These are phyloP conservation scores for Trametes villosa DNA, from an alignment of 768 basidiomycete species.

Conservation along the genomic window DNA sequence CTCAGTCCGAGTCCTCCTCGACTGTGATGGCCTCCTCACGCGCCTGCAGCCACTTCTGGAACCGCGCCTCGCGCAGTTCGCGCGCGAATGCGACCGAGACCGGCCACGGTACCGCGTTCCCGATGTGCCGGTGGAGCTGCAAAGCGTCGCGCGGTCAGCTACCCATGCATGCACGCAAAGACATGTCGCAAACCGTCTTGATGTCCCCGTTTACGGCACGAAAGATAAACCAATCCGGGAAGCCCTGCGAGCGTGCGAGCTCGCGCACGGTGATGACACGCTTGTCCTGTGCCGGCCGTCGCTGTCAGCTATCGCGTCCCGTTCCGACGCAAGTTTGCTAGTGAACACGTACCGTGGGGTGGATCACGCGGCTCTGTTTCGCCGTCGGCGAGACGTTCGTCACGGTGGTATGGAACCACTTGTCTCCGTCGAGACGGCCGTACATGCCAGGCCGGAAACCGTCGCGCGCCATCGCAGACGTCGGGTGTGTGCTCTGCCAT, in stretches of 20 bases:
- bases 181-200: conserved; percentile 55
- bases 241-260: conserved; percentile 79
- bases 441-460: conserved; percentile 58
- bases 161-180: neutral
- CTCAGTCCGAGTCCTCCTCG: neutral
- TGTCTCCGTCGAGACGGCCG: conserved; percentile 59
- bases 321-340: neutral
- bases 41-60: conserved; percentile 54
- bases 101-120: conserved; percentile 77
- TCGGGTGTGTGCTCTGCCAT: conserved; percentile 64
- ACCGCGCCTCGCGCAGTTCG: conserved; percentile 56
- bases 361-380: conserved; percentile 77
- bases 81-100: conserved; percentile 67
- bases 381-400: conserved; percentile 81
- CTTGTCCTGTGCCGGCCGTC: conserved; percentile 50
- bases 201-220: conserved; percentile 54
- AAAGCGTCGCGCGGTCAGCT: neutral
- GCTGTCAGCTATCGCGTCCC: neutral
- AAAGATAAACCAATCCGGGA: conserved; percentile 77
- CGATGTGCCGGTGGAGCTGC: conserved; percentile 82
- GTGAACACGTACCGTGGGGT: conserved; percentile 50
- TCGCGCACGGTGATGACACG: conserved; percentile 78
- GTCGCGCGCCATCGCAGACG: conserved; percentile 55
- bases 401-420: conserved; percentile 73
- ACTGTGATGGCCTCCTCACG: conserved; percentile 42